Conservation (phyloP, 2,329 filamentous ascomycete genomes). For the Pyrenophora tritici-repentis region DNA sequence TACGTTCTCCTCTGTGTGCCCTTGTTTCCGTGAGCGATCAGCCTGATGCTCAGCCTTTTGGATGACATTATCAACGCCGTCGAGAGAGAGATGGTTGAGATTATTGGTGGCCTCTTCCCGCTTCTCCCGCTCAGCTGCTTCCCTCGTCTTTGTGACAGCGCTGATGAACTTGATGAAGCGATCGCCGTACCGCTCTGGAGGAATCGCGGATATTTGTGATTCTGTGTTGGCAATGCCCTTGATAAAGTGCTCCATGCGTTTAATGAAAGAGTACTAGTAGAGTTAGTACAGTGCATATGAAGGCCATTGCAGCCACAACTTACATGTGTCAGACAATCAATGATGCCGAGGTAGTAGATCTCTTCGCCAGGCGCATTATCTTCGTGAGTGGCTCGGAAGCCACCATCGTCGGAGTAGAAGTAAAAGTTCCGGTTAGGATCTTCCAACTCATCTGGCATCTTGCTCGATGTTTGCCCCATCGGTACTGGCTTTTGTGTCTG, state of each 20-base stretch:
- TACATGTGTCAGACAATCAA: slow-evolving; percentile 96
- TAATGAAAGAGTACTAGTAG: slow-evolving; percentile 83
- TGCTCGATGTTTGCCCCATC: slow-evolving; percentile 78
- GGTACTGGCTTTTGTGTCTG: slow-evolving; percentile 92
- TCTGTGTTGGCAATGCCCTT: slow-evolving; percentile 87
- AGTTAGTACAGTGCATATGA: slow-evolving; percentile 26
- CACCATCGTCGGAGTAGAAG: slow-evolving; percentile 93
- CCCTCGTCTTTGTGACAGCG: slow-evolving; percentile 84
- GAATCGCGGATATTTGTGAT: slow-evolving; percentile 87
- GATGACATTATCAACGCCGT: slow-evolving; percentile 58
- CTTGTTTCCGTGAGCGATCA: slow-evolving; percentile 60
- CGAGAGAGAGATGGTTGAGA: slow-evolving; percentile 45
- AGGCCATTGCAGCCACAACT: slow-evolving; percentile 46
- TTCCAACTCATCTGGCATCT: slow-evolving; percentile 86
- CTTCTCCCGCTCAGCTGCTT: slow-evolving; percentile 71
- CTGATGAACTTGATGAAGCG: slow-evolving; percentile 93
- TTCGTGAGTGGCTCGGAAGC: slow-evolving; percentile 90
- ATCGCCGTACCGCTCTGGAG: slow-evolving; percentile 88
- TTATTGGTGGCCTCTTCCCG: slow-evolving; percentile 41
- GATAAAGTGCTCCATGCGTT: slow-evolving; percentile 95
- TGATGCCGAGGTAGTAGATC: slow-evolving; percentile 97
- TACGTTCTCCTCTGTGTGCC: slow-evolving; percentile 59
- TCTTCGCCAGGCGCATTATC: slow-evolving; percentile 83
- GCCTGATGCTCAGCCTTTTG: slow-evolving; percentile 65
- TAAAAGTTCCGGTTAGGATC: slow-evolving; percentile 72